These are phyloP conservation scores for Daphne laureola DNA, from an alignment of 441 rosid species.

Conservation along the genomic window DNA sequence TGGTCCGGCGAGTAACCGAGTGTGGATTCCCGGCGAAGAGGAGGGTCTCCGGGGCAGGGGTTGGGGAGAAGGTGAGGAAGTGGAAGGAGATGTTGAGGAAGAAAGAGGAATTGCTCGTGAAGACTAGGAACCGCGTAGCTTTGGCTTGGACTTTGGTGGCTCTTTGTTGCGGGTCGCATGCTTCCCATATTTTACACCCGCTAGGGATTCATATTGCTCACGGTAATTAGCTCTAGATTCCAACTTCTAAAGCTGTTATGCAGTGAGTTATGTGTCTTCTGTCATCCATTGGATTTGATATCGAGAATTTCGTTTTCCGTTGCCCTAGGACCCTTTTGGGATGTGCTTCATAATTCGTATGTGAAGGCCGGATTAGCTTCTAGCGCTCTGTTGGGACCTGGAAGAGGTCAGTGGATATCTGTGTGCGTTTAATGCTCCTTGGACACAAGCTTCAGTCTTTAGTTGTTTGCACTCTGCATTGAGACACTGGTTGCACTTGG, in stretches of 20 bases:
- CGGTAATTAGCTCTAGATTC: constrained; percentile 29
- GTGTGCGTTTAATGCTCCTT: not conserved
- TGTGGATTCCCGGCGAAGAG: constrained; percentile 73
- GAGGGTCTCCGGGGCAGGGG: constrained; percentile 63
- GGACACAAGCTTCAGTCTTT: no score
- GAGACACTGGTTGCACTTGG: not conserved
- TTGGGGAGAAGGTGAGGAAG: constrained; percentile 62
- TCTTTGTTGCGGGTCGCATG: constrained; percentile 87
- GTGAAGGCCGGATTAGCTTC: constrained; percentile 79
- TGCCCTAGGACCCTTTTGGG: constrained; percentile 54
- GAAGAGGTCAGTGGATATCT: constrained; percentile 57
- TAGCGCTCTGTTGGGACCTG: constrained; percentile 87
- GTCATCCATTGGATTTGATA: constrained; percentile 12
- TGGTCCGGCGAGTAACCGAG: constrained; percentile 67
- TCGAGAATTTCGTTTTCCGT: not conserved
- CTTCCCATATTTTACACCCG: constrained; percentile 82
- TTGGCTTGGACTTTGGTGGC: constrained; percentile 96
- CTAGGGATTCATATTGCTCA: constrained; percentile 79
- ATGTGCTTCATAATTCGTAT: constrained; percentile 73
- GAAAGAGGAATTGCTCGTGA: constrained; percentile 64
- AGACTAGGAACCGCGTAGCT: constrained; percentile 77
- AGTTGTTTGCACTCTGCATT: not conserved
- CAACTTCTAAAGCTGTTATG: not conserved
- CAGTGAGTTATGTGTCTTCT: constrained; percentile 6
- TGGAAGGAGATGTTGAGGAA: constrained; percentile 69